Evolutionary conservation across 495 filamentous ascomycete species (phyloP).

Genomic region (Talaromyces borbonicus): DNA sequence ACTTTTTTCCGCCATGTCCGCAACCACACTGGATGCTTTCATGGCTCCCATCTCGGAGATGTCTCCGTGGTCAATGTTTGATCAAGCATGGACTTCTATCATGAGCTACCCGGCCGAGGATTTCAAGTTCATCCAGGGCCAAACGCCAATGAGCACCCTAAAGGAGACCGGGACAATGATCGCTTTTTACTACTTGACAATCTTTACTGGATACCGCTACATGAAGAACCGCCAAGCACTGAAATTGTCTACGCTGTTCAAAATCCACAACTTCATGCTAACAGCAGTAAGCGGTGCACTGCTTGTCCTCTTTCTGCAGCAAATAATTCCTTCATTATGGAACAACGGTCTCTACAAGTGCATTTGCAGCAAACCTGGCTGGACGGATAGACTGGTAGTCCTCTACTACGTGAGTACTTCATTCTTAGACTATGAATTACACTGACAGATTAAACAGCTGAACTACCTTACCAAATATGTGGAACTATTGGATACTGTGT

Average conservation of each 20-base stretch:
- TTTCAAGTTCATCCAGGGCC: constrained; percentile 48
- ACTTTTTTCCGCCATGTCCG: constrained; percentile 1
- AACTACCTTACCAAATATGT: constrained; percentile 69
- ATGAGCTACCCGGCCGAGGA: constrained; percentile 52
- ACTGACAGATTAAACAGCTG: constrained; percentile 32
- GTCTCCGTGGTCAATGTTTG: constrained; percentile 70
- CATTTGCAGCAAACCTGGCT: constrained; percentile 65
- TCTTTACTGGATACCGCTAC: constrained; percentile 63
- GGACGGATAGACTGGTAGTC: constrained; percentile 54
- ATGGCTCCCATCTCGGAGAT: neutral
- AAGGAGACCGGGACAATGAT: constrained; percentile 46
- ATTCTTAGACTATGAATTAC: neutral
- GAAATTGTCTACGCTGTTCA: constrained; percentile 59
- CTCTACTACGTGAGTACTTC: constrained; percentile 54
- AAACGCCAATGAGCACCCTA: constrained; percentile 52
- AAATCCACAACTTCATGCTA: constrained; percentile 73
- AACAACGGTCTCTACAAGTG: constrained; percentile 60
- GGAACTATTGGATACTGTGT: constrained; percentile 59
- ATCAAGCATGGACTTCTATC: constrained; percentile 53
- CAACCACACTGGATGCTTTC: neutral
- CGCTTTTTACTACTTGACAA: constrained; percentile 54
- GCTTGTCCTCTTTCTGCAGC: constrained; percentile 62
- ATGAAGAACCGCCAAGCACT: constrained; percentile 62
- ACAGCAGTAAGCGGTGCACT: constrained; percentile 60
- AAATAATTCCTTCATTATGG: constrained; percentile 57